Evolutionary conservation across 106 monocot species (phyloP).

Genomic region (Ottelia alismoides): DNA sequence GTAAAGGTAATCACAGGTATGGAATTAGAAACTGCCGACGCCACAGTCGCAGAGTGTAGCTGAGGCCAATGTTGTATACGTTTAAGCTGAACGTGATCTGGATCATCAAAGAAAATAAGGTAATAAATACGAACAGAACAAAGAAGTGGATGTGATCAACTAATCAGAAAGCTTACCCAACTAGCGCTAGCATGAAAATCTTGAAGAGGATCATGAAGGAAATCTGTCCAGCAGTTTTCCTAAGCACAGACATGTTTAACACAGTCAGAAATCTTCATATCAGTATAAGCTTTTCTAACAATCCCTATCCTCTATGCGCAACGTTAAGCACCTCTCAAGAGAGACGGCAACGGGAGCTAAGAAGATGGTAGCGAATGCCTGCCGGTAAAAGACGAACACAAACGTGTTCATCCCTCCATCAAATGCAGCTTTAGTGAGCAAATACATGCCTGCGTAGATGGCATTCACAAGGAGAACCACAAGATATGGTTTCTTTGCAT

Average conservation of each 20-base stretch:
- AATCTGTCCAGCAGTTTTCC: slow-evolving; percentile 9
- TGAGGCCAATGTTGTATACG: slow-evolving; percentile 9
- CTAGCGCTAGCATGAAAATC: slow-evolving; percentile 7
- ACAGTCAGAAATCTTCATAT: no score
- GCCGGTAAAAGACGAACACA: slow-evolving; percentile 66
- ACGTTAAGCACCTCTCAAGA: slow-evolving; percentile 25
- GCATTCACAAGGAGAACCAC: slow-evolving; percentile 38
- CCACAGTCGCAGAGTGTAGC: slow-evolving; percentile 19
- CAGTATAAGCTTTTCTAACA: no score
- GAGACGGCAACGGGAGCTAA: slow-evolving; percentile 33
- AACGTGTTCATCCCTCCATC: slow-evolving; percentile 37
- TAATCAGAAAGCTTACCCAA: slow-evolving; percentile 4
- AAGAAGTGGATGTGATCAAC: not conserved
- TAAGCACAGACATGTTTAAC: no score
- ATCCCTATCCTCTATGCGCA: no score
- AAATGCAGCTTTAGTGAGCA: slow-evolving; percentile 61
- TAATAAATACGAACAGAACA: not conserved
- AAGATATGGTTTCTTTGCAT: slow-evolving; percentile 28
- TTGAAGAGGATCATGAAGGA: slow-evolving; percentile 2
- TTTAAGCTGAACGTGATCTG: slow-evolving; percentile 14
- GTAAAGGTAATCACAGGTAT: slow-evolving; percentile 12
- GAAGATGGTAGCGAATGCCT: slow-evolving; percentile 32
- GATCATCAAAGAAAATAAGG: not conserved
- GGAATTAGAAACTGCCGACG: slow-evolving; percentile 7
- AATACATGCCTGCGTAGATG: slow-evolving; percentile 39